A percentile compares a stretch with the other conserved stretches of the same genome.
phyloP scores from a whole-genome alignment of 768 basidiomycete species.

The Gloeophyllum trabeum region DNA sequence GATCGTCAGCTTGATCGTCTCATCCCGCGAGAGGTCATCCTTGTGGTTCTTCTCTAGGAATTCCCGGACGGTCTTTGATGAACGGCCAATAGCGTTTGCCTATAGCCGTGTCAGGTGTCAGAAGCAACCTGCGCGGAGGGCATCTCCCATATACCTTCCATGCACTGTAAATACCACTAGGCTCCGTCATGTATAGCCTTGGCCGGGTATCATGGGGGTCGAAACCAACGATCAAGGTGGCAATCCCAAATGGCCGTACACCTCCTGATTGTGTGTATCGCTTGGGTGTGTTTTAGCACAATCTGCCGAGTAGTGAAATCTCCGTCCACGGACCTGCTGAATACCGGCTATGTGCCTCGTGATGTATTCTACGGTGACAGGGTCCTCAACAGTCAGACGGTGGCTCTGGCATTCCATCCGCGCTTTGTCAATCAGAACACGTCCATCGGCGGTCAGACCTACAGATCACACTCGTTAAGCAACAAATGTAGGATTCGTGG shows the following conservation, averaged over 20 bases:
- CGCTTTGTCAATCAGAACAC: constrained; percentile 96
- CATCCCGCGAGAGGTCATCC: constrained; percentile 79
- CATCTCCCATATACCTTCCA: constrained; percentile 68
- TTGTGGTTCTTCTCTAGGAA: constrained; percentile 98
- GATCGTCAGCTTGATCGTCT: constrained; percentile 89
- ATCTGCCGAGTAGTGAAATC: background rate
- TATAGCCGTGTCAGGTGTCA: constrained; percentile 25
- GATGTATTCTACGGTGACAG: constrained; percentile 96
- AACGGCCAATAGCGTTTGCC: constrained; percentile 97
- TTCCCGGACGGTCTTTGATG: constrained; percentile 96
- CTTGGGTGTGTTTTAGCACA: constrained; percentile 27
- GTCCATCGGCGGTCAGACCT: constrained; percentile 97
- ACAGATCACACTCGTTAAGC: constrained; percentile 4
- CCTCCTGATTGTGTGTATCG: constrained; percentile 98
- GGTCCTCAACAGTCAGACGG: constrained; percentile 94
- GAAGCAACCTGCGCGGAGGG: background rate
- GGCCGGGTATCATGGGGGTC: constrained; percentile 87
- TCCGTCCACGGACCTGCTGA: constrained; percentile 63
- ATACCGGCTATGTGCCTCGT: constrained; percentile 98
- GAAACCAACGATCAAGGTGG: constrained; percentile 93
- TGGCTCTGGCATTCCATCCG: constrained; percentile 97
- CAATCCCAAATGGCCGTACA: constrained; percentile 96
- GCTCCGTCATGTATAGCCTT: constrained; percentile 92
- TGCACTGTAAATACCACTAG: constrained; percentile 93
- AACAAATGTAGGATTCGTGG: background rate